Base-by-base conservation (phyloP, 2,329 filamentous ascomycete species). In the Penicillium sp. region DNA sequence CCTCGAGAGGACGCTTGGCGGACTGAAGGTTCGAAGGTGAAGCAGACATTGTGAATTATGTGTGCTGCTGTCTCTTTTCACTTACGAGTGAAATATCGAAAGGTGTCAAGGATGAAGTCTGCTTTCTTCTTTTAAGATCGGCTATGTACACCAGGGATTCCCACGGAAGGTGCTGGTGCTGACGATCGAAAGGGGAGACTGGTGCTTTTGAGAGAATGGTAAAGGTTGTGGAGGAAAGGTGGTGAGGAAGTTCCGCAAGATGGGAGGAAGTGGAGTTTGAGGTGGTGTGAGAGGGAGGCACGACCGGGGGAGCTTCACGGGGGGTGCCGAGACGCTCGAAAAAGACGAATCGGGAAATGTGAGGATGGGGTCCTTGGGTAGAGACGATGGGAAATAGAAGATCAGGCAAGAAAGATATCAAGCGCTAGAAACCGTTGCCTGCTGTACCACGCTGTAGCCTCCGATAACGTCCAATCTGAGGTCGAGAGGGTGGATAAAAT, bases 151-250 rank as follows among this genome's bases (percentile, higher is more conserved):
- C 90, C 89, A 86, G 83, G 80, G 83, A 83, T 85, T 89, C 88
- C 83, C 79, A 90, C 92, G 88, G 92, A 93, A 92, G 88, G 87
- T 89, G 90, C 88, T 91, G 89, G 88, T 92, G 89, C 75, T 80
- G 74, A 73, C 71, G 72, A 67, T 71, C 71, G 69, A 65, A 63
- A 66, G 66, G 71, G 67, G 67, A 70, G 65, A 67, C 66, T 75
- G 73, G 69, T 74, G 71, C 65, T 72, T 36, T 53, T 67, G 61
- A 55, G 62, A 58, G 56, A 62, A 62, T 59, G 64, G 59, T 59
- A 48, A 61, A 60, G 55, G 55, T 52, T 66, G 65, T 62, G 60
- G 65, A 60, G 72, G 66, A 65, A 48, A 66, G 64, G 61, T 68
- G 67, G 65, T 75, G 72, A 67, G 67, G 62, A 60, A 68, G 56